Percentiles rank a stretch among this genome's conserved stretches.
Evolutionary conservation across 345 rosid species (phyloP).

Genomic region (Firmiana major): DNA sequence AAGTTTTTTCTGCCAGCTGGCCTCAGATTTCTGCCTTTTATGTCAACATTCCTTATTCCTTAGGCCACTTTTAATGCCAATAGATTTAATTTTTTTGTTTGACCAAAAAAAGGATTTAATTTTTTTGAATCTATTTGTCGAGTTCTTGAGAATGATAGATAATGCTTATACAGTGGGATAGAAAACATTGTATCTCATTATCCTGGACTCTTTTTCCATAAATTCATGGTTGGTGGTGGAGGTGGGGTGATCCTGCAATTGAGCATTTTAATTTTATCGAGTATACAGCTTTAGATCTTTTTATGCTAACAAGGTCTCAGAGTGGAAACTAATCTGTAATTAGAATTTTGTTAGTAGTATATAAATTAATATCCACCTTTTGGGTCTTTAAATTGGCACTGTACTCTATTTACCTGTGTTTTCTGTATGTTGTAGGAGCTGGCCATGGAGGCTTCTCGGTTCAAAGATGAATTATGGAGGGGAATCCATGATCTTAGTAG

Average conservation of each 20-base stretch:
- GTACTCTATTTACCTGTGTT: neutral
- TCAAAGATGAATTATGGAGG: constrained; percentile 91
- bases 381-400: neutral
- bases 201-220: neutral
- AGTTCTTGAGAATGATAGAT: neutral
- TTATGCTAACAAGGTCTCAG: neutral
- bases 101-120: neutral
- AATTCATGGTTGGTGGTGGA: neutral
- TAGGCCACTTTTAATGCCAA: neutral
- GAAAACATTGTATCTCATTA: neutral
- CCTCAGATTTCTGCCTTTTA: neutral
- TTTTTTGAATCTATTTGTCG: neutral
- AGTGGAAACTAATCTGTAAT: neutral
- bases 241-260: neutral
- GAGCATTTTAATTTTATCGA: neutral
- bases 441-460: constrained; percentile 57
- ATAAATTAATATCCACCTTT: neutral
- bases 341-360: neutral
- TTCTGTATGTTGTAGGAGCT: constrained; percentile 50
- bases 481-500: constrained; percentile 62
- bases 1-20: neutral
- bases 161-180: neutral
- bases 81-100: no score
- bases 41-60: neutral
- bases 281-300: neutral